Conservation (phyloP, 108 stramenopile species). For the Nannochloropsis salina region DNA sequence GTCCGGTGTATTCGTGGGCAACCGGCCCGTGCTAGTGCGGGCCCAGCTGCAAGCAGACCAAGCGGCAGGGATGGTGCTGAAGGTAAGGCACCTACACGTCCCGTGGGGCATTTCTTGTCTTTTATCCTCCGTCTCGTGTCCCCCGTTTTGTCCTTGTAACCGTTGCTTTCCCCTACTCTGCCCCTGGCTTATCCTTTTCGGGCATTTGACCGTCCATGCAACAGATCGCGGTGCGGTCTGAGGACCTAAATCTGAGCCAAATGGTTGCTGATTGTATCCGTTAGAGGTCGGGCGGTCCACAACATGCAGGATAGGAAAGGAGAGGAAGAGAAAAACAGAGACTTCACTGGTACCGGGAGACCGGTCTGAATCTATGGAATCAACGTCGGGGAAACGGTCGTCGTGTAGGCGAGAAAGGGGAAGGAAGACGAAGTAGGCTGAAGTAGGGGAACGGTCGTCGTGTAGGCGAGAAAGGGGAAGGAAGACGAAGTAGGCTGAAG, state of each 20-base stretch:
- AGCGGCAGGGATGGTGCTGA: slow-evolving; percentile 62
- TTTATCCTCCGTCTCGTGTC: background rate
- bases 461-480: no score
- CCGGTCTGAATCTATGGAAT: no score
- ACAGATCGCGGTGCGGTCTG: slow-evolving; percentile 76
- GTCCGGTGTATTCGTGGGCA: slow-evolving; percentile 72
- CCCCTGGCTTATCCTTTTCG: background rate
- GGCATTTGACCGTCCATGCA: background rate
- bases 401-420: no score
- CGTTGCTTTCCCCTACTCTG: background rate
- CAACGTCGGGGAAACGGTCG: no score
- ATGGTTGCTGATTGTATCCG: slow-evolving; percentile 79
- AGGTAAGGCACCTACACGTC: slow-evolving; percentile 18
- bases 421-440: no score
- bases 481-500: no score
- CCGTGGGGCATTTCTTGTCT: background rate
- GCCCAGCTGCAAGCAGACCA: slow-evolving; percentile 73
- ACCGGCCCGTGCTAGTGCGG: slow-evolving; percentile 67
- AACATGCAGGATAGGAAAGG: background rate
- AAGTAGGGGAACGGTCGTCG: no score
- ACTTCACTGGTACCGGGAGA: no score
- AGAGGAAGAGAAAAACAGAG: no score
- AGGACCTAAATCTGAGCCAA: slow-evolving; percentile 62
- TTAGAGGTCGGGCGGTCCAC: slow-evolving; percentile 26
- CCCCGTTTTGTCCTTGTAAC: background rate